Evolutionary conservation across 306 rosid genomes (phyloP).

Genomic region (Fragaria nilgerrensis): DNA sequence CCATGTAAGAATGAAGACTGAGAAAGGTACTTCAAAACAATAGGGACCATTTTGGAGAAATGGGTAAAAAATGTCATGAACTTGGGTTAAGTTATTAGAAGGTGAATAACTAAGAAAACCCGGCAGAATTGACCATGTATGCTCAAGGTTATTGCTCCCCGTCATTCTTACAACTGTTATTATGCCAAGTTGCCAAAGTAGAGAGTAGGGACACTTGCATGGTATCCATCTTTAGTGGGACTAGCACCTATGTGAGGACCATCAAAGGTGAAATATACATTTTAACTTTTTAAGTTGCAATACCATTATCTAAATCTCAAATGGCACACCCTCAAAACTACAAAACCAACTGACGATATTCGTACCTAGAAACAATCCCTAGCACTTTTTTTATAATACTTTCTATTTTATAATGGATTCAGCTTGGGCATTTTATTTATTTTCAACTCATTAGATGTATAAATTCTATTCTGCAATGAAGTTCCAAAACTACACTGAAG

Average conservation of each 20-base stretch:
- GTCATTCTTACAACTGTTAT: background rate
- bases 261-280: background rate
- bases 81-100: background rate
- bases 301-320: background rate
- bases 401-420: background rate
- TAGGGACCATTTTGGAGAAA: background rate
- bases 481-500: background rate
- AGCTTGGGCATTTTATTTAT: background rate
- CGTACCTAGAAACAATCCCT: background rate
- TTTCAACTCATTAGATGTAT: background rate
- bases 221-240: background rate
- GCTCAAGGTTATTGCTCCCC: background rate
- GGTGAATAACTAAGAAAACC: background rate
- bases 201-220: slow-evolving; percentile 1
- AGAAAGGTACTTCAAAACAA: background rate
- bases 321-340: background rate
- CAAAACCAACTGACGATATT: background rate
- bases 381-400: background rate
- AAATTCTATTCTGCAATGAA: background rate
- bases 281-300: background rate
- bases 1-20: background rate
- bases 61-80: background rate
- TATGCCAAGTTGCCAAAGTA: background rate
- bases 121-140: background rate
- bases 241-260: background rate